Evolutionary conservation across 2,329 filamentous ascomycete genomes (phyloP).

Genomic region (Fusarium subtropicale): DNA sequence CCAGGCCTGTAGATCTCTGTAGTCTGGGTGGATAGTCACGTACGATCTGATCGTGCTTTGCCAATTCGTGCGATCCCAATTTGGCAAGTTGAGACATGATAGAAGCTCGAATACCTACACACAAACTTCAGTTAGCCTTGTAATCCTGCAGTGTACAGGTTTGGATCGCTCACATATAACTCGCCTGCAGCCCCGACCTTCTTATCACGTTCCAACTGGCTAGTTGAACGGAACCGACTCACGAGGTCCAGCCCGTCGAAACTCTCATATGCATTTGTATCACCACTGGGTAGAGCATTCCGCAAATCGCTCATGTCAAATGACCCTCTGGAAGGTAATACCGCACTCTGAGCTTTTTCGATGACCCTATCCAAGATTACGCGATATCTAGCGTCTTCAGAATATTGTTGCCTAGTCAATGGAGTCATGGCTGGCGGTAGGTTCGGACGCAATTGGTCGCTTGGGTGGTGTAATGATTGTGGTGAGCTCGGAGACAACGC

Average conservation of each 20-base stretch:
- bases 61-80: conserved; percentile 28
- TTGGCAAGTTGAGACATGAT: conserved; percentile 20
- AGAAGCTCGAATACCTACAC: conserved; percentile 36
- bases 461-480: too few species aligned
- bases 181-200: conserved; percentile 44
- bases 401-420: too few species aligned
- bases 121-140: too few species aligned
- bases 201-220: conserved; percentile 39
- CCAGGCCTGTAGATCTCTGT: conserved; percentile 15
- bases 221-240: conserved; percentile 27
- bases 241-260: conserved; percentile 35
- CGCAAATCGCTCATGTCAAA: conserved; percentile 28
- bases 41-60: conserved; percentile 30
- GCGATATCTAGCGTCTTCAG: conserved; percentile 17
- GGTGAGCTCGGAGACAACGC: too few species aligned
- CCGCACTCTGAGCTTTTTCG: conserved; percentile 15
- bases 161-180: conserved; percentile 36
- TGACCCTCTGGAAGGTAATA: conserved; percentile 18
- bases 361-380: conserved; percentile 20
- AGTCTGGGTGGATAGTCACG: conserved; percentile 22
- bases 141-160: too few species aligned
- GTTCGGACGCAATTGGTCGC: neutral
- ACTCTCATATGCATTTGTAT: neutral
- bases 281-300: neutral
- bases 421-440: too few species aligned